phyloP scores from a whole-genome alignment of 2,329 filamentous ascomycete species.

The Madurella mycetomatis region DNA sequence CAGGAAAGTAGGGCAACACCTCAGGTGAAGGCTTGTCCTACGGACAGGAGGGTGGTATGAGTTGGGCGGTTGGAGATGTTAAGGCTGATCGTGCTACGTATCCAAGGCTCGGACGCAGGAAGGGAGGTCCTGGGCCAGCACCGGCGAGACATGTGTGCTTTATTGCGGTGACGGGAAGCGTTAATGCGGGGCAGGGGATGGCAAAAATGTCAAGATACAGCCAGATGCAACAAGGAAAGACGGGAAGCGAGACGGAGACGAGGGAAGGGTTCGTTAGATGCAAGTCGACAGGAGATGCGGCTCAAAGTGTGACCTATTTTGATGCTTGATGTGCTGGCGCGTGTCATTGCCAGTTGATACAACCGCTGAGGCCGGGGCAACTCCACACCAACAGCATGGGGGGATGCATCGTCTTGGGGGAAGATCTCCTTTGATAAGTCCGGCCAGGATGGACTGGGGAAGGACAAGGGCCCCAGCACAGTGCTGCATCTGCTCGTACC shows the following conservation, averaged over 20 bases:
- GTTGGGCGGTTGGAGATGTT: slow-evolving; percentile 40
- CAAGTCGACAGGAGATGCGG: slow-evolving; percentile 57
- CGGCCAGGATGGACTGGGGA: slow-evolving; percentile 23
- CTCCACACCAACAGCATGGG: slow-evolving; percentile 55
- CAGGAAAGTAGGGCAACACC: slow-evolving; percentile 23
- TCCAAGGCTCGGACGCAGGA: slow-evolving; percentile 45
- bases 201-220: slow-evolving; percentile 40
- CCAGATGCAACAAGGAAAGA: slow-evolving; percentile 33
- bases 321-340: slow-evolving; percentile 96
- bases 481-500: slow-evolving; percentile 19
- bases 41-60: slow-evolving; percentile 30
- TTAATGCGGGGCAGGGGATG: slow-evolving; percentile 46
- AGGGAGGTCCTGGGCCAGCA: slow-evolving; percentile 43
- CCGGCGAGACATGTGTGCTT: slow-evolving; percentile 60
- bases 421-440: slow-evolving; percentile 43
- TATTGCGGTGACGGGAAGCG: slow-evolving; percentile 53
- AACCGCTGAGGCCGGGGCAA: slow-evolving; percentile 57
- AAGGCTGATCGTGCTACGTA: slow-evolving; percentile 41
- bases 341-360: slow-evolving; percentile 75
- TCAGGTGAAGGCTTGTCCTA: slow-evolving; percentile 36
- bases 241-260: slow-evolving; percentile 37
- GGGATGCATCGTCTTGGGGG: slow-evolving; percentile 40
- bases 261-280: slow-evolving; percentile 50
- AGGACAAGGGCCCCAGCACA: slow-evolving; percentile 21
- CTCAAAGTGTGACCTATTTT: slow-evolving; percentile 67